These are phyloP conservation scores for Neonectria ditissima DNA, from an alignment of 2,329 filamentous ascomycete genomes.

Conservation along the genomic window DNA sequence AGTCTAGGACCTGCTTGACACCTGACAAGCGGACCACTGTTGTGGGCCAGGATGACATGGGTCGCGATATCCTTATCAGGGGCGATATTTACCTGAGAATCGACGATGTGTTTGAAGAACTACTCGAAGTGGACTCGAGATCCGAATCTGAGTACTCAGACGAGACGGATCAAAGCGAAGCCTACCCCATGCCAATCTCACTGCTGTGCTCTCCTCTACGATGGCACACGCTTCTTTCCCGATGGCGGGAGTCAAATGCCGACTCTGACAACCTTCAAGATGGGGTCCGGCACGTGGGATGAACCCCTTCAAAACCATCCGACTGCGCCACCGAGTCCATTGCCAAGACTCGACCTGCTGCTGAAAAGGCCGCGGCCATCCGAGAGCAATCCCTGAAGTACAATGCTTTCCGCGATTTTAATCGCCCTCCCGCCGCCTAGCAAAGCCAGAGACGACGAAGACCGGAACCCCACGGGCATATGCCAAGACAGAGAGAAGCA, in stretches of 20 bases:
- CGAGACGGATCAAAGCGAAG: neutral
- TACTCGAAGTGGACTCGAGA: neutral
- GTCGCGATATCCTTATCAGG: neutral
- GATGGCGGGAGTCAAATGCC: neutral
- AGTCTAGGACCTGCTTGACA: neutral
- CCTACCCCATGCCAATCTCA: too few relatives aligned
- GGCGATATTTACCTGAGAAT: neutral
- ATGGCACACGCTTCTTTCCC: constrained; percentile 2
- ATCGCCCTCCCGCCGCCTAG: neutral
- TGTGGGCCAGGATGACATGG: neutral
- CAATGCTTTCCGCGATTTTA: neutral
- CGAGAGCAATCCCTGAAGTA: neutral
- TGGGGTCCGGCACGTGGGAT: constrained; percentile 10
- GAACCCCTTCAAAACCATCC: neutral
- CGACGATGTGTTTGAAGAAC: neutral
- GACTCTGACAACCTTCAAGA: neutral
- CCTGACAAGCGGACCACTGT: neutral
- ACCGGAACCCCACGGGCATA: neutral
- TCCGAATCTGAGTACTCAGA: neutral
- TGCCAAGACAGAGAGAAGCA: neutral
- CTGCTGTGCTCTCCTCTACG: neutral
- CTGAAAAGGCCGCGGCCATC: neutral
- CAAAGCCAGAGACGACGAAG: neutral
- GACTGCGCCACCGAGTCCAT: neutral
- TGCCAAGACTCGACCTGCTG: too few relatives aligned